phyloP scores from a whole-genome alignment of 2,329 filamentous ascomycete species.

The Neofusicoccum umdonicola region DNA sequence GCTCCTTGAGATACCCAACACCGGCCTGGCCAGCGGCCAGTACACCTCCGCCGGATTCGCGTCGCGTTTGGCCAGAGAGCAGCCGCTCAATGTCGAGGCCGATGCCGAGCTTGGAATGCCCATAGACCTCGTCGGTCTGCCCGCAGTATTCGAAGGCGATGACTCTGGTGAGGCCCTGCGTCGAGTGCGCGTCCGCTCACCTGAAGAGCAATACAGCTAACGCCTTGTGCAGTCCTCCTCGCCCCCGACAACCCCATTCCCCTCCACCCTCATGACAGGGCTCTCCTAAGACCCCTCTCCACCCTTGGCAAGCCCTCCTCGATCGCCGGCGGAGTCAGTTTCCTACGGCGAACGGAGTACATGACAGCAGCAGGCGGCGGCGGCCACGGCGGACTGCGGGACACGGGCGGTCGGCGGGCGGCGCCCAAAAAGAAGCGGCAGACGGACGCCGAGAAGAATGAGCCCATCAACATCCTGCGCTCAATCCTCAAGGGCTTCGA shows the following conservation, averaged over 20 bases:
- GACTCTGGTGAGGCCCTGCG: conserved; percentile 68
- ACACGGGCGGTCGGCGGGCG: conserved; percentile 38
- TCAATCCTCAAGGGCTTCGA: conserved; percentile 64
- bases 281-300: conserved; percentile 77
- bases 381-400: conserved; percentile 39
- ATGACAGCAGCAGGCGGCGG: conserved; percentile 60
- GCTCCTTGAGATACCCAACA: conserved; percentile 94
- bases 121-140: conserved; percentile 90
- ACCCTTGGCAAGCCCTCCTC: conserved; percentile 81
- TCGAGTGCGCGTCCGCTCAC: conserved; percentile 2
- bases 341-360: conserved; percentile 94
- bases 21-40: conserved; percentile 78
- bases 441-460: conserved; percentile 48
- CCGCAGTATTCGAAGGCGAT: conserved; percentile 90
- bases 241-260: conserved; percentile 68
- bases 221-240: conserved; percentile 66
- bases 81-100: conserved; percentile 92
- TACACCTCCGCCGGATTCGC: conserved; percentile 91
- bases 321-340: conserved; percentile 77
- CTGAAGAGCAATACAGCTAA: conserved; percentile 20
- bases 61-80: conserved; percentile 82
- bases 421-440: conserved; percentile 34
- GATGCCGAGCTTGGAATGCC: conserved; percentile 98
- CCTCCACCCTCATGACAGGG: conserved; percentile 79
- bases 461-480: conserved; percentile 60